A percentile compares a stretch with the other conserved stretches of the same genome.
Evolutionary conservation across 805 yeast genomes (phyloP).

Genomic region (Wickerhamomyces chambardii): DNA sequence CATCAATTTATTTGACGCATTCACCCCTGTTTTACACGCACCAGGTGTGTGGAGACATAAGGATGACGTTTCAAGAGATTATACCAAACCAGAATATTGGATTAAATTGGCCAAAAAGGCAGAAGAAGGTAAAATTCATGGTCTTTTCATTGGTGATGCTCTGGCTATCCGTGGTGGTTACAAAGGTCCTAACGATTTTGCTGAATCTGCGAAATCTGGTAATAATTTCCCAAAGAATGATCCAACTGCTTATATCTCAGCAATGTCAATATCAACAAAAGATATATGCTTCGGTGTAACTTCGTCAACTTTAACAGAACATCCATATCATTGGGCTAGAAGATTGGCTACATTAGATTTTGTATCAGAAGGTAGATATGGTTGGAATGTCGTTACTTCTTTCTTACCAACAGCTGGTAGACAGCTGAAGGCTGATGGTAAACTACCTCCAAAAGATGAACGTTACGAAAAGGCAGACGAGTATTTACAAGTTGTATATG

Average conservation of each 20-base stretch:
- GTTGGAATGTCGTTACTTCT: slow-evolving; percentile 35
- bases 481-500: slow-evolving; percentile 27
- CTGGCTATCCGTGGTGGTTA: slow-evolving; percentile 28
- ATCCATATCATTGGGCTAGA: slow-evolving; percentile 29
- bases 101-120: slow-evolving; percentile 23
- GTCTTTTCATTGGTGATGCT: slow-evolving; percentile 27
- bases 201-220: slow-evolving; percentile 19
- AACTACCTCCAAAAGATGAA: slow-evolving; percentile 27
- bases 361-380: slow-evolving; percentile 30
- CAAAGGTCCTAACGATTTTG: slow-evolving; percentile 23
- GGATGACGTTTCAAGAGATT: slow-evolving; percentile 3
- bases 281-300: slow-evolving; percentile 29
- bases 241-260: slow-evolving; percentile 21
- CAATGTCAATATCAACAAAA: slow-evolving; percentile 29
- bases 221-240: slow-evolving; percentile 20
- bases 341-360: slow-evolving; percentile 32
- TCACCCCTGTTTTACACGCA: not conserved
- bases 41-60: slow-evolving; percentile 2
- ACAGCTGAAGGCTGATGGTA: slow-evolving; percentile 23
- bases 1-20: slow-evolving; percentile 1
- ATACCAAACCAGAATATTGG: slow-evolving; percentile 22
- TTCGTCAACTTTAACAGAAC: slow-evolving; percentile 30
- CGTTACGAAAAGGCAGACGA: slow-evolving; percentile 31
- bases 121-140: slow-evolving; percentile 26
- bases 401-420: slow-evolving; percentile 30